phyloP scores from a whole-genome alignment of 371 early-diverging fungal genomes.

The Blakeslea trispora region DNA sequence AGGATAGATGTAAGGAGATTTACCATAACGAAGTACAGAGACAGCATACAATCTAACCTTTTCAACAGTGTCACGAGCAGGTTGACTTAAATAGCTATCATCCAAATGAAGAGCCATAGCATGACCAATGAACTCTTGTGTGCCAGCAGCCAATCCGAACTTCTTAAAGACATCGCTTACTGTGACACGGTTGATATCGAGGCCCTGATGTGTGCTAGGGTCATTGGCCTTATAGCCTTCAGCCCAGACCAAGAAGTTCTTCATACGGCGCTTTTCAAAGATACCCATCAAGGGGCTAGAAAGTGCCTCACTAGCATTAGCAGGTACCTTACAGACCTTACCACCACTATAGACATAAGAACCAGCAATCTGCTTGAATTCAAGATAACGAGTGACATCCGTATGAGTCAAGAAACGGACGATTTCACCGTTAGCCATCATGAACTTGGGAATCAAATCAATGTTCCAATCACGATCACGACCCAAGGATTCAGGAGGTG shows the following conservation, averaged over 20 bases:
- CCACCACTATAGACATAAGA: conserved; percentile 94
- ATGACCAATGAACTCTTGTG: conserved; percentile 98
- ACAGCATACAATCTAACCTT: conserved; percentile 92
- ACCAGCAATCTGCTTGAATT: conserved; percentile 97
- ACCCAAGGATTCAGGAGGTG: conserved; percentile 72
- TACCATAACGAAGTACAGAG: conserved; percentile 94
- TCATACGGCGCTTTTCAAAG: conserved; percentile 95
- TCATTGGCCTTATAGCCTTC: conserved; percentile 82
- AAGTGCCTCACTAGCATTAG: conserved; percentile 89
- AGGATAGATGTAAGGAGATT: conserved; percentile 99
- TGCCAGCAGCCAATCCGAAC: conserved; percentile 92
- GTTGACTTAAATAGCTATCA: conserved; percentile 85
- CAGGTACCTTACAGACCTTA: conserved; percentile 95
- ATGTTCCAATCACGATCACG: conserved; percentile 96
- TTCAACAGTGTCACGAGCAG: conserved; percentile 94
- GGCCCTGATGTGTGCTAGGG: conserved; percentile 81
- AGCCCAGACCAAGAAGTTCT: conserved; percentile 97
- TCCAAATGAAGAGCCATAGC: conserved; percentile 97
- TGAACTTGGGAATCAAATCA: conserved; percentile 99
- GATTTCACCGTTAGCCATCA: conserved; percentile 97
- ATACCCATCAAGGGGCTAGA: conserved; percentile 89
- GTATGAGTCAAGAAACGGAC: conserved; percentile 88
- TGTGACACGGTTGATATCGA: conserved; percentile 73
- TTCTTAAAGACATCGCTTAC: conserved; percentile 90
- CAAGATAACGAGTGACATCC: conserved; percentile 96